A percentile compares a stretch with the other conserved stretches of the same genome.
These are phyloP conservation scores for Lunularia cruciata DNA, from an alignment of 225 moss, liverwort and hornwort genomes.

Conservation along the genomic window DNA sequence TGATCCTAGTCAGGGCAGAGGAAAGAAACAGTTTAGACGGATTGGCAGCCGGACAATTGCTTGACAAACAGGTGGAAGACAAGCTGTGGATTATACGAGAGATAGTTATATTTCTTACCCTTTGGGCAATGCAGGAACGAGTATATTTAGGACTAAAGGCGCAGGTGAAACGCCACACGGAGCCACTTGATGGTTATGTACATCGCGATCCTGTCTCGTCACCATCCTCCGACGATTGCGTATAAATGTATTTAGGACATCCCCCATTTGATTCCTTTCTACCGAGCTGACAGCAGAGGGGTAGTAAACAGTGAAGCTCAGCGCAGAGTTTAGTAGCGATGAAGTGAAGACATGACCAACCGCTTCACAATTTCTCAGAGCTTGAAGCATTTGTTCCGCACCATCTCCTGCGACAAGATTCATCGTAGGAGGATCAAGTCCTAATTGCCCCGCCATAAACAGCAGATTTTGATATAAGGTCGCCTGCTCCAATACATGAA, in stretches of 20 bases:
- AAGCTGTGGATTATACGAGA: no score
- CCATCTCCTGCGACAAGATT: conserved; percentile 62
- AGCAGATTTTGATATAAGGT: conserved; percentile 62
- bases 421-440: conserved; percentile 95
- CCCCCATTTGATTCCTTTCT: conserved; percentile 57
- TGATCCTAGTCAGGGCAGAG: no score
- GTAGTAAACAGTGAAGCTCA: conserved; percentile 75
- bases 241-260: conserved; percentile 47
- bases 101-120: conserved; percentile 59
- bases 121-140: conserved; percentile 86
- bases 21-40: no score
- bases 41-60: no score
- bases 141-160: conserved; percentile 67
- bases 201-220: conserved; percentile 5
- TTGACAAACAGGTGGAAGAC: no score
- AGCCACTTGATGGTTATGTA: neutral
- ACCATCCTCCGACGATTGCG: conserved; percentile 5
- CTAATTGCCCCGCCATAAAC: conserved; percentile 93
- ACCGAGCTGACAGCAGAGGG: conserved; percentile 44
- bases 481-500: conserved; percentile 48
- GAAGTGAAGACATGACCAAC: conserved; percentile 64
- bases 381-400: conserved; percentile 65
- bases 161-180: conserved; percentile 12
- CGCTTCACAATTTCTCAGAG: conserved; percentile 77
- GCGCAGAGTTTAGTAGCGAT: conserved; percentile 50